These are phyloP conservation scores for Talaromyces sp. DNA, from an alignment of 2,329 filamentous ascomycete species.

Conservation along the genomic window DNA sequence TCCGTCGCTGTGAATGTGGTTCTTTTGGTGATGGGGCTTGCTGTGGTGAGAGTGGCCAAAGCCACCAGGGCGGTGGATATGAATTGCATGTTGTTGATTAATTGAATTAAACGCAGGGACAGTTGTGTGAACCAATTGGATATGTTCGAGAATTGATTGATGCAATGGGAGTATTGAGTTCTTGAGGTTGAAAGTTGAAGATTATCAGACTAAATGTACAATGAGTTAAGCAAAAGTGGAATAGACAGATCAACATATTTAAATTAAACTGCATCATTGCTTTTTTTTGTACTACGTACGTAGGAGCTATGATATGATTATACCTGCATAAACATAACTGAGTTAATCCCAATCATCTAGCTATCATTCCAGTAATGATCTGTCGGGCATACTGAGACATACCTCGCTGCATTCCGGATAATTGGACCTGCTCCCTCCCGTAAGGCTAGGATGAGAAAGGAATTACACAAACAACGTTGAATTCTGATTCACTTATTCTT, in stretches of 20 bases:
- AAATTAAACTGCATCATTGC: conserved; percentile 1
- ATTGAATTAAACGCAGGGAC: not conserved
- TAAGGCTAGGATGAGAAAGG: not conserved
- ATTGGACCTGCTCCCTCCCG: not conserved
- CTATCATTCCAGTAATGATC: not conserved
- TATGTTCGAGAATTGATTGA: not conserved
- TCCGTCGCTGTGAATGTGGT: not conserved
- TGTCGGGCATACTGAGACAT: not conserved
- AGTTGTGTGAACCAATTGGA: not conserved
- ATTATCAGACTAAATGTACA: no score
- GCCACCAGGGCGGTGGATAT: not conserved
- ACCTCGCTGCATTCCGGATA: not conserved
- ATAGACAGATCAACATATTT: conserved; percentile 4
- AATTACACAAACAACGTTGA: not conserved
- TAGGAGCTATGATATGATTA: not conserved
- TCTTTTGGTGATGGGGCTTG: not conserved
- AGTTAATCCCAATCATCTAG: not conserved
- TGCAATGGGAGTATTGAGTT: not conserved
- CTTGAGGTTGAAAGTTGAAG: not conserved
- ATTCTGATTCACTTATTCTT: not conserved
- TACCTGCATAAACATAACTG: not conserved
- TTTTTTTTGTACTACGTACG: not conserved
- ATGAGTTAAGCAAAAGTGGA: not conserved
- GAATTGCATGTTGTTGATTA: conserved; percentile 7
- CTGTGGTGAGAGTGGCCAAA: conserved; percentile 1